phyloP scores from a whole-genome alignment of 257 asterid species.

The Knoxia roxburghii region DNA sequence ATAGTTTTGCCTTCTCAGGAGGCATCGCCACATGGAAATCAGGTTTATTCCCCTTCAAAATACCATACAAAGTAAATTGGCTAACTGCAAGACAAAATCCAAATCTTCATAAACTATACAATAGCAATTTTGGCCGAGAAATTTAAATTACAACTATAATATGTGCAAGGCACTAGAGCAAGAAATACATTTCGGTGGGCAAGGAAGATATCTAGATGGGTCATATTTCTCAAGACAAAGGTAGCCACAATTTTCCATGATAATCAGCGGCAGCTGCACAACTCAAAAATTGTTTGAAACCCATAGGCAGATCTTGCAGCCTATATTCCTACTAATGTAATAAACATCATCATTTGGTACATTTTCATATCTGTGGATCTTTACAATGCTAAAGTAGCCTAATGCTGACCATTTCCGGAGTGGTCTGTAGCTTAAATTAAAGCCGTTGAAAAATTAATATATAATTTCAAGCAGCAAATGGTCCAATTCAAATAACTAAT shows the following conservation, averaged over 20 bases:
- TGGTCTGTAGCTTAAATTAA: background rate
- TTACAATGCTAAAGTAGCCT: too few relatives aligned
- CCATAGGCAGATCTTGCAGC: background rate
- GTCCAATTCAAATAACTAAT: too few relatives aligned
- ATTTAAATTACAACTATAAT: background rate
- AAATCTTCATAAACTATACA: conserved; percentile 13
- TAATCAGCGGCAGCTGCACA: background rate
- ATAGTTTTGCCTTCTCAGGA: conserved; percentile 64
- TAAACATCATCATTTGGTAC: background rate
- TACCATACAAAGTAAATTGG: conserved; percentile 85
- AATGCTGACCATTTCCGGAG: background rate
- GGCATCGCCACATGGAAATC: conserved; percentile 98
- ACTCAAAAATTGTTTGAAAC: background rate
- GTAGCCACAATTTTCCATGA: background rate
- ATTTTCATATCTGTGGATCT: too few relatives aligned
- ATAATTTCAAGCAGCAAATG: background rate
- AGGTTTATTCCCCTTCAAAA: conserved; percentile 87
- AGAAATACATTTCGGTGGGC: background rate
- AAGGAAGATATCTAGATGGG: background rate
- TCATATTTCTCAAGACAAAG: background rate
- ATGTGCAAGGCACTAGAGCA: background rate
- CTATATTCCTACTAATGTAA: background rate
- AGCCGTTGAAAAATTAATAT: too few relatives aligned
- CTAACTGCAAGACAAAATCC: conserved; percentile 55
- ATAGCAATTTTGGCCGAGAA: background rate